Evolutionary conservation across 2,329 filamentous ascomycete species (phyloP).

Genomic region (Ophiostoma tasmaniense): DNA sequence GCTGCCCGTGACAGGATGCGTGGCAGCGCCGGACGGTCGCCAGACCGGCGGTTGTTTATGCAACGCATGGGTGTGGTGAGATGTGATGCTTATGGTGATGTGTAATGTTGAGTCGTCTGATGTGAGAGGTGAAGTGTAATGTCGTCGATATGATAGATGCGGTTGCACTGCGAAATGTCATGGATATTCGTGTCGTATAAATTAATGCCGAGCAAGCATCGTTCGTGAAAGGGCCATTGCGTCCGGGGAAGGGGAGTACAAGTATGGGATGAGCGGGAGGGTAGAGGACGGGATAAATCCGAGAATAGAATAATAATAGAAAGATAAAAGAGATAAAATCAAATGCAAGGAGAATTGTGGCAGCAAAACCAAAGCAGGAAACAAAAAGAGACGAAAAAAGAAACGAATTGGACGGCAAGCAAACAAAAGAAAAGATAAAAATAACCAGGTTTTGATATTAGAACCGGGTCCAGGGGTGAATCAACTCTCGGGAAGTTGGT

Average conservation of each 20-base stretch:
- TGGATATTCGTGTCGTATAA: slow-evolving; percentile 5
- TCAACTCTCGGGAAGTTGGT: background rate
- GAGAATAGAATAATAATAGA: background rate
- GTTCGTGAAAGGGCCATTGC: slow-evolving; percentile 3
- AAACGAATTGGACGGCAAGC: too few relatives aligned
- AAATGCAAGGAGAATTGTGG: background rate
- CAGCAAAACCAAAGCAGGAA: background rate
- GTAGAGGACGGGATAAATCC: background rate
- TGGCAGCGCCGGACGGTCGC: slow-evolving; percentile 6
- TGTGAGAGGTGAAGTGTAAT: background rate
- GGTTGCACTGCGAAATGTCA: background rate
- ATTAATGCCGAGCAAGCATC: slow-evolving; percentile 4
- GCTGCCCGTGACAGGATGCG: slow-evolving; percentile 5
- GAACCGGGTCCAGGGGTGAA: slow-evolving; percentile 5
- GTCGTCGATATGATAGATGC: background rate
- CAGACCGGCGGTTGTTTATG: slow-evolving; percentile 1
- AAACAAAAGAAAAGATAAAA: background rate
- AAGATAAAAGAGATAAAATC: background rate
- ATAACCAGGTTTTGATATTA: background rate
- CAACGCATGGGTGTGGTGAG: background rate
- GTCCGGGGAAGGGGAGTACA: background rate
- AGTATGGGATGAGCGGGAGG: background rate
- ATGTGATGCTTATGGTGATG: background rate
- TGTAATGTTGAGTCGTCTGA: background rate
- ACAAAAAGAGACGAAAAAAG: background rate